Conservation (phyloP, 2,329 filamentous ascomycete species). For the Phialophora tarda region DNA sequence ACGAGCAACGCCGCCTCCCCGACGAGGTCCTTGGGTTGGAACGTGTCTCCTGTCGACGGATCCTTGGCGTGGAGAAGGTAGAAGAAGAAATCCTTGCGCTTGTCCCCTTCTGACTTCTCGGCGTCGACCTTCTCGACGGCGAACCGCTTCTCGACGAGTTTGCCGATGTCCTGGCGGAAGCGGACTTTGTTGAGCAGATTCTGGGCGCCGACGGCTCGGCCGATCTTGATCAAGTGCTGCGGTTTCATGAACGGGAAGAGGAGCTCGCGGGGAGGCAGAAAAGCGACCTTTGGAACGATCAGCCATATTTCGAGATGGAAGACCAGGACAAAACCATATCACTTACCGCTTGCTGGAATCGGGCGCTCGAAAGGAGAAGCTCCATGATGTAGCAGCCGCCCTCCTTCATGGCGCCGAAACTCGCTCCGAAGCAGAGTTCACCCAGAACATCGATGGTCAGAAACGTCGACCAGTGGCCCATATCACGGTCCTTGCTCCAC, state of each 20-base stretch:
- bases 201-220: slow-evolving; percentile 11
- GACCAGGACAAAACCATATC: background rate
- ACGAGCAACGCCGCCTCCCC: slow-evolving; percentile 29
- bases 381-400: slow-evolving; percentile 54
- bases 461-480: slow-evolving; percentile 54
- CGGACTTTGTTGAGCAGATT: slow-evolving; percentile 17
- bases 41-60: slow-evolving; percentile 49
- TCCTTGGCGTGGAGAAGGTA: slow-evolving; percentile 56
- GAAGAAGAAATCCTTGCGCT: slow-evolving; percentile 55
- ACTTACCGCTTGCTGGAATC: slow-evolving; percentile 22
- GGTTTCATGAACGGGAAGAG: slow-evolving; percentile 23
- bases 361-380: slow-evolving; percentile 34
- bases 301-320: background rate
- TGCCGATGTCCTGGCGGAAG: slow-evolving; percentile 20
- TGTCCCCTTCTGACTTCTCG: slow-evolving; percentile 46
- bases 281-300: slow-evolving; percentile 11
- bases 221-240: slow-evolving; percentile 1
- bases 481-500: slow-evolving; percentile 53
- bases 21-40: slow-evolving; percentile 25
- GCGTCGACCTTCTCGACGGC: slow-evolving; percentile 38
- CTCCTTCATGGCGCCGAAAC: slow-evolving; percentile 50
- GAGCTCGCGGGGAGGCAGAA: slow-evolving; percentile 23
- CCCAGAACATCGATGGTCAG: slow-evolving; percentile 60
- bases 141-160: slow-evolving; percentile 45
- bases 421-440: slow-evolving; percentile 50